Conservation (phyloP, 495 filamentous ascomycete species). For the Penicillium samsonianum region DNA sequence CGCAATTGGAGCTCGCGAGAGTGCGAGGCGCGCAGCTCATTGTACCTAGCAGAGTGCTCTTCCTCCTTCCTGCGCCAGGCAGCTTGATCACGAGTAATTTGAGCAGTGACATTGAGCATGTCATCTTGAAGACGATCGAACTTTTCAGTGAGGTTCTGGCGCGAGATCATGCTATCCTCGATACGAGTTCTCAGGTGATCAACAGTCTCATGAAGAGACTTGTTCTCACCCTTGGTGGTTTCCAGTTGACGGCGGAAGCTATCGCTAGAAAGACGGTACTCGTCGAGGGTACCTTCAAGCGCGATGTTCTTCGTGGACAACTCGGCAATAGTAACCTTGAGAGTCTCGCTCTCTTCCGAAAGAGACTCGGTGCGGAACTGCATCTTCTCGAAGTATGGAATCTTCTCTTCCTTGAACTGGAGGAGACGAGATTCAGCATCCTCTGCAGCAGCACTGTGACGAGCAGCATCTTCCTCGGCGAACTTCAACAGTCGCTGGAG, state of each 20-base stretch:
- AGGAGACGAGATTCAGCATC: conserved; percentile 61
- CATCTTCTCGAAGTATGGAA: conserved; percentile 49
- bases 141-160: conserved; percentile 75
- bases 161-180: conserved; percentile 77
- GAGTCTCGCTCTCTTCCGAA: conserved; percentile 62
- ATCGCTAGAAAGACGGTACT: conserved; percentile 59
- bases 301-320: conserved; percentile 58
- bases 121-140: conserved; percentile 82
- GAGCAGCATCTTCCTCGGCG: conserved; percentile 70
- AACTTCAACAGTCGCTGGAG: conserved; percentile 68
- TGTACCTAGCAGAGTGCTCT: conserved; percentile 69
- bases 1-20: conserved; percentile 75
- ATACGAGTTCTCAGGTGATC: conserved; percentile 71
- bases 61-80: conserved; percentile 71
- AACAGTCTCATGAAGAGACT: conserved; percentile 63
- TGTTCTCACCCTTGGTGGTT: conserved; percentile 55
- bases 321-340: conserved; percentile 66
- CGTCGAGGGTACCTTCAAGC: conserved; percentile 59
- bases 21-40: conserved; percentile 75
- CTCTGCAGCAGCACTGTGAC: conserved; percentile 67
- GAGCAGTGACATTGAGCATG: conserved; percentile 72
- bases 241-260: conserved; percentile 59
- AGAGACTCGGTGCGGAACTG: conserved; percentile 63
- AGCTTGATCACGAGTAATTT: conserved; percentile 79
- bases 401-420: conserved; percentile 55